These are phyloP conservation scores for Rosa multiflora DNA, from an alignment of 306 rosid genomes.

Conservation along the genomic window DNA sequence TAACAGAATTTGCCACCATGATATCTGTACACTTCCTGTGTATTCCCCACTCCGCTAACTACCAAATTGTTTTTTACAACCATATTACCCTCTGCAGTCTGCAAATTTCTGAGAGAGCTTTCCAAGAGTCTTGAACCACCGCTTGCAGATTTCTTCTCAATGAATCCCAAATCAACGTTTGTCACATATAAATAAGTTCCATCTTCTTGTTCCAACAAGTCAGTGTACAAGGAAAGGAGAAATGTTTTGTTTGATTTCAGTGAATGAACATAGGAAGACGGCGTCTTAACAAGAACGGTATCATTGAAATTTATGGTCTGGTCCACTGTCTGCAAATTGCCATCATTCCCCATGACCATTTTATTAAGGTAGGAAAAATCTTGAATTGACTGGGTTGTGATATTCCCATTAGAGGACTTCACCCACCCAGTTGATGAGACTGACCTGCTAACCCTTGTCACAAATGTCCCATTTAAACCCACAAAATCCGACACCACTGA, in stretches of 20 bases:
- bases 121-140: constrained; percentile 33
- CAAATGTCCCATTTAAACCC: constrained; percentile 70
- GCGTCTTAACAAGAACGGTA: constrained; percentile 32
- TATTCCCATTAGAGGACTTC: constrained; percentile 66
- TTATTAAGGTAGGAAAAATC: constrained; percentile 50
- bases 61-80: constrained; percentile 56
- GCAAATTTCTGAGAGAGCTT: constrained; percentile 64
- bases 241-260: constrained; percentile 42
- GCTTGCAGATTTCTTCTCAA: constrained; percentile 36
- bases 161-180: constrained; percentile 56
- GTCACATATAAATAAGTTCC: constrained; percentile 32
- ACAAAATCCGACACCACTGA: constrained; percentile 43
- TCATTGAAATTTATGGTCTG: constrained; percentile 56
- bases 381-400: constrained; percentile 60
- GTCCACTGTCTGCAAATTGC: constrained; percentile 50
- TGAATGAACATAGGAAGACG: constrained; percentile 30
- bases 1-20: constrained; percentile 48
- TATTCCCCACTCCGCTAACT: constrained; percentile 54
- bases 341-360: constrained; percentile 57
- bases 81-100: constrained; percentile 62
- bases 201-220: constrained; percentile 34
- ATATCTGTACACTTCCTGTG: constrained; percentile 64
- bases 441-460: constrained; percentile 52
- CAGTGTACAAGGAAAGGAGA: constrained; percentile 43
- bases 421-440: constrained; percentile 68